Evolutionary conservation across 192 early-diverging fungal species (phyloP).

Genomic region (Gamsiella multidivaricata): DNA sequence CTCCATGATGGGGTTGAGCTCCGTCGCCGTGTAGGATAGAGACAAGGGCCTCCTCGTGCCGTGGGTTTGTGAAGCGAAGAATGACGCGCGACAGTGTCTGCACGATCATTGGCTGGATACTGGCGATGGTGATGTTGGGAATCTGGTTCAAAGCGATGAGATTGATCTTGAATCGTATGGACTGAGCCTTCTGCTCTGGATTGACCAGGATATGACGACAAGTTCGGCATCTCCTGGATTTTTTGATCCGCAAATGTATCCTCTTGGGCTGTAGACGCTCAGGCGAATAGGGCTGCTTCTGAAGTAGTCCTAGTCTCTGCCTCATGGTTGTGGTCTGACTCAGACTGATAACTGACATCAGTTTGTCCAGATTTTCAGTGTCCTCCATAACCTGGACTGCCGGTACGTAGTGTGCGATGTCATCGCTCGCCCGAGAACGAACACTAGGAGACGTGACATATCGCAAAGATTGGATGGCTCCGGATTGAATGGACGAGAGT

Average conservation of each 20-base stretch:
- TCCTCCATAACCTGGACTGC: constrained; percentile 57
- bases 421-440: constrained; percentile 55
- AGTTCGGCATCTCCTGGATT: constrained; percentile 83
- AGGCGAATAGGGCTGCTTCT: constrained; percentile 68
- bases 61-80: constrained; percentile 84
- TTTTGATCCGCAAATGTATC: constrained; percentile 87
- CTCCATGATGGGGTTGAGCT: constrained; percentile 37
- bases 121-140: constrained; percentile 79
- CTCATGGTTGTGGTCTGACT: constrained; percentile 64
- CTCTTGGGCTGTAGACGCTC: constrained; percentile 83
- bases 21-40: constrained; percentile 59
- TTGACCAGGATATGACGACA: constrained; percentile 94
- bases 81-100: constrained; percentile 61
- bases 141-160: constrained; percentile 87
- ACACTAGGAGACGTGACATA: constrained; percentile 32
- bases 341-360: constrained; percentile 36
- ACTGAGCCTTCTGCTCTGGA: constrained; percentile 91
- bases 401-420: constrained; percentile 58
- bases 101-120: constrained; percentile 55
- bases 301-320: constrained; percentile 71
- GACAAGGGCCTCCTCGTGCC: constrained; percentile 77
- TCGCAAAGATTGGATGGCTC: constrained; percentile 35
- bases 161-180: constrained; percentile 89
- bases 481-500: constrained; percentile 43
- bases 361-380: constrained; percentile 58